Evolutionary conservation across 2,329 filamentous ascomycete species (phyloP).

Genomic region (Talaromyces sp.): DNA sequence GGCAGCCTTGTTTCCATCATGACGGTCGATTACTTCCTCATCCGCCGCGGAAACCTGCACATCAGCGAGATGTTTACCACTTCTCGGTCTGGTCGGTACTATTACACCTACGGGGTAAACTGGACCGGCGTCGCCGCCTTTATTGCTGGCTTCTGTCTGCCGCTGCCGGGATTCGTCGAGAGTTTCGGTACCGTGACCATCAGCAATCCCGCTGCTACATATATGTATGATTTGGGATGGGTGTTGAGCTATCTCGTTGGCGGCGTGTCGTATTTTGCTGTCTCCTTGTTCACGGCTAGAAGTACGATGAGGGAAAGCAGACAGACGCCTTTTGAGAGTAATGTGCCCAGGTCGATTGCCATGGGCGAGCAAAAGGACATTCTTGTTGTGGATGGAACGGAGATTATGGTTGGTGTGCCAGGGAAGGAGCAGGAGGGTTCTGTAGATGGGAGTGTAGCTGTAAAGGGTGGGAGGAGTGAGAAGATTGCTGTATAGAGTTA

Average conservation of each 20-base stretch:
- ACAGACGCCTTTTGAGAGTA: constrained; percentile 2
- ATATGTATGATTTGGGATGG: constrained; percentile 27
- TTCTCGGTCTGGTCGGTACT: constrained; percentile 29
- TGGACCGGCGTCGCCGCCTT: constrained; percentile 24
- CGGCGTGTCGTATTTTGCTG: constrained; percentile 20
- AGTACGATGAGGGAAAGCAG: not conserved
- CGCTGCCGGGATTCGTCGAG: constrained; percentile 23
- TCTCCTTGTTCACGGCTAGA: constrained; percentile 19
- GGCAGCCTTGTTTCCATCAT: constrained; percentile 27
- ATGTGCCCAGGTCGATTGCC: constrained; percentile 13
- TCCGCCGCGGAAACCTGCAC: constrained; percentile 33
- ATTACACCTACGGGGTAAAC: constrained; percentile 34
- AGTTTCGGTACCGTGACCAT: constrained; percentile 21
- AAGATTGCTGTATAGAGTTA: constrained; percentile 5
- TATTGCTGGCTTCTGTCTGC: constrained; percentile 23
- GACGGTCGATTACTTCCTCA: constrained; percentile 35
- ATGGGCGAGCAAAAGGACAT: constrained; percentile 7
- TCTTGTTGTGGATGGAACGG: constrained; percentile 13
- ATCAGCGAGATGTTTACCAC: constrained; percentile 32
- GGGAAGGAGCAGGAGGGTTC: not conserved
- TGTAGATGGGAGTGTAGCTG: not conserved
- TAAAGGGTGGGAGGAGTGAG: not conserved
- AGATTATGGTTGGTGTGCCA: constrained; percentile 4
- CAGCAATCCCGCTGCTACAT: constrained; percentile 17
- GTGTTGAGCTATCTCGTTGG: constrained; percentile 25